Evolutionary conservation across 805 yeast genomes (phyloP), one percentile per base, ranked within the genome.

Genomic region (Kodamaea kaohsiungensis): DNA sequence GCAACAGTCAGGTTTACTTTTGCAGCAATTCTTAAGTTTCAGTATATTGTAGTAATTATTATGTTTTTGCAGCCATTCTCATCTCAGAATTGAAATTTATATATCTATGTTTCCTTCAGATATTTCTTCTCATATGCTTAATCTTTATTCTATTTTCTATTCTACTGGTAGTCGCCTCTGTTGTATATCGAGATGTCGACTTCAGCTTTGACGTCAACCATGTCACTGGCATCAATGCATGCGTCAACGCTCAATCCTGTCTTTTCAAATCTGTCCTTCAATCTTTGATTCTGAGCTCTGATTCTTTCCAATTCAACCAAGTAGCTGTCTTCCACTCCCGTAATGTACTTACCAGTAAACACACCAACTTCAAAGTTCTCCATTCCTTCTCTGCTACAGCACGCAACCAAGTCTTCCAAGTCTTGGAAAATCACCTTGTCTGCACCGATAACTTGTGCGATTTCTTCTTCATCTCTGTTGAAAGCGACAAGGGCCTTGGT

Each of bases 281-380:
- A 49, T 61, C 83, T 69, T 65, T 85, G 88, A 69, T 91, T 91
- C 64, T 81, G 81, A 13, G 93, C 96, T 67, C 99, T 81, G 54
- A 90, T 83, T 59, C 79, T 78, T 71, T 92, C 98, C 58, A 95
- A 81, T 68, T 89, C 92, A 59, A 83, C 83, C 54, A 95, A 71
- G 69, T 93, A 92, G 47, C 83, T 82, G 64, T 88, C 87, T 70
- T 91, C 97, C 46, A 86, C 87, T 52, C 98, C 98, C n/a, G 99
- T 95, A 56, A 93, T 86, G 70, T 95, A 95, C 56, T 85, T 73
- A 48, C 99, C 99, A 9, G 96, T 95, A 72, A 95, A 95, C 12
- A 95, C 99, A 69, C 99, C 99, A 51, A 90, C 92, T 75, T 95
- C 99, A 64, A 91, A 95, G 40, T 86, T 82, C 22, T 77, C 75